Conservation (phyloP, 768 basidiomycete genomes). For the Boletellus ananiceps region DNA sequence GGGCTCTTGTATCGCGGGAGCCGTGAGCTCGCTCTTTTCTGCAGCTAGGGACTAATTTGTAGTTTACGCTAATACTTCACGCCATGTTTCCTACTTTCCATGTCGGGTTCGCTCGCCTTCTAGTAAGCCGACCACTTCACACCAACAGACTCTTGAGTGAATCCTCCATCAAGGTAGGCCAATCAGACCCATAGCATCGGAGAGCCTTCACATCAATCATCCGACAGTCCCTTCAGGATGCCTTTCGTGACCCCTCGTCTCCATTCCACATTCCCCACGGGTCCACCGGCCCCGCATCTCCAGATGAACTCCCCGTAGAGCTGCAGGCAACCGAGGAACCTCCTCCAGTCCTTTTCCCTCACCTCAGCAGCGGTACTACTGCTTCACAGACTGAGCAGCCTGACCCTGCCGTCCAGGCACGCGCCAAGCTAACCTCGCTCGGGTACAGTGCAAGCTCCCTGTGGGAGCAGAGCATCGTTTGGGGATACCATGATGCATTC, state of each 20-base stretch:
- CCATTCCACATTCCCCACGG: slow-evolving; percentile 65
- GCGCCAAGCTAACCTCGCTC: slow-evolving; percentile 36
- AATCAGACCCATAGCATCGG: neutral
- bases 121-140: neutral
- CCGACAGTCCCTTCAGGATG: slow-evolving; percentile 54
- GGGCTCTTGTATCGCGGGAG: too few species aligned
- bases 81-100: slow-evolving; percentile 9
- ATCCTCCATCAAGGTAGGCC: slow-evolving; percentile 25
- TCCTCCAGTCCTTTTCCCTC: slow-evolving; percentile 3
- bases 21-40: too few species aligned
- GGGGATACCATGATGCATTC: slow-evolving; percentile 79
- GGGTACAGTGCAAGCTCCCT: slow-evolving; percentile 65
- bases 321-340: neutral
- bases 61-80: neutral
- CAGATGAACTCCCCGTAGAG: slow-evolving; percentile 38
- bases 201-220: neutral
- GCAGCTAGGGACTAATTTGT: too few species aligned
- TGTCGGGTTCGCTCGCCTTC: slow-evolving; percentile 1
- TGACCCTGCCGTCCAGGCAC: slow-evolving; percentile 35
- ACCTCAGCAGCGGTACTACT: neutral
- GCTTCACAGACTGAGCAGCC: neutral
- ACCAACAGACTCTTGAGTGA: slow-evolving; percentile 16
- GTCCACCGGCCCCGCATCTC: slow-evolving; percentile 53
- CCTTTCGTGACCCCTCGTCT: slow-evolving; percentile 58
- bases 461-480: slow-evolving; percentile 72